Evolutionary conservation across 139 green algal genomes (phyloP), one percentile per base, ranked within the genome.

Genomic region (Nannochloris sp.): DNA sequence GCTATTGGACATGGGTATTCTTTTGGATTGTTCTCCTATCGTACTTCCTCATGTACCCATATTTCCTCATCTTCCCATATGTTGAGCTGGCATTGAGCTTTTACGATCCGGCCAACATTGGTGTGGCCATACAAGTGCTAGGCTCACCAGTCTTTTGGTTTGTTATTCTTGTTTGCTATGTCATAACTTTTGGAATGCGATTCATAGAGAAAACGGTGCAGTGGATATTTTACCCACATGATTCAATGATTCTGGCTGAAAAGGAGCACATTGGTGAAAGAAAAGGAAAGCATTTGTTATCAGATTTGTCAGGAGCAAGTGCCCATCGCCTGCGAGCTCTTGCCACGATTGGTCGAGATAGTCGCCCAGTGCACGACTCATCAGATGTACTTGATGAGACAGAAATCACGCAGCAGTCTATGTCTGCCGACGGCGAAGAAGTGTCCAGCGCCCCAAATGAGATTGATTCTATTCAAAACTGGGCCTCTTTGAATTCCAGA

Each of bases 1-100:
- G 80, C n/a, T 87, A 83, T 60, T 89, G 84, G 83, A 89, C 83
- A 29, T 75, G 55, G 73, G 56, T 78, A 7, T 88, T 86, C 44
- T 51, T 50, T 31, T 31, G 77, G n/a, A 65, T 86, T 25, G 56
- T 68, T 18, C 5, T 76, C 11, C 66, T 88, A 3, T 82, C 70
- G n/a, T 89, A 88, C 59, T 23, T 77, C 15, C 49, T 87, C 15
- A 80, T 85, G 11, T 89, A 81, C 73, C 78, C 78, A 36, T 87
- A 79, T 48, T 51, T 84, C 36, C n/a, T 82, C 48, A 31, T 86
- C 48, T 89, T 80, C 61, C 78, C 81, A 3, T 67, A 78, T 19
- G 59, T 78, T 10, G 63, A 82, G 57, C 59, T 73, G 50, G 65
- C 19, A 2, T 24, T 87, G 9, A 48, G 62, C 8, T 70, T 25